Evolutionary conservation across 345 rosid species (phyloP), one percentile per base, ranked within the genome.

Genomic region (Theobroma cacao): DNA sequence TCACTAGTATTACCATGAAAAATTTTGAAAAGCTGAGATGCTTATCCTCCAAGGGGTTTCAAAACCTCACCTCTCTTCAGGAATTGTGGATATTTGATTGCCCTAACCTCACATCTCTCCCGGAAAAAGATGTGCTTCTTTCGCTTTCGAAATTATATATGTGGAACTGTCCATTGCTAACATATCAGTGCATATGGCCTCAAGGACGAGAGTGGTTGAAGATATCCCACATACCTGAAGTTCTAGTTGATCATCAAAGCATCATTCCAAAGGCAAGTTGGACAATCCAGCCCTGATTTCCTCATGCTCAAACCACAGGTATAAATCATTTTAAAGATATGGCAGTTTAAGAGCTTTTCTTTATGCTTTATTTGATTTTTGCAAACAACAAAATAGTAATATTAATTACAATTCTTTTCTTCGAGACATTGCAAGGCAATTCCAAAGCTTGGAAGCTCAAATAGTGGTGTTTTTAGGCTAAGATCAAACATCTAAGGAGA

Each of bases 191-290:
- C 40, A 48, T 48, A 48, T 3, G 20, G 40, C 30, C 48, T 48
- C 24, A 28, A 3, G 59, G 59, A 70, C 17, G 59, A 9, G 59
- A 70, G 59, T 70, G 74, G 60, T 3, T 11, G 60, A 71, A 71
- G 60, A 33, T 33, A 31, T 50, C 60, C 10, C 75, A 71, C 36
- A 71, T 71, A 10, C 75, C 60, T 50, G 60, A 71, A 10, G 75
- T 50, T 50, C 38, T 50, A 17, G 43, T 20, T 50, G 7, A 50
- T 50, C 60, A 33, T 31, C 75, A 50, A 9, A 30, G 59, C 17
- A 20, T 71, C 61, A 71, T 71, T 20, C 75, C 45, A 50, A 50
- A 50, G 75, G 18, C 75, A 9, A 50, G 43, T 18, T 71, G 75
- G 75, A 30, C 18, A 14, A 22, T 1, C 36, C 60, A 31, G 18